Evolutionary conservation across 1,284 basidiomycete genomes (phyloP).

Genomic region (Melampsora abietis-canadensis): DNA sequence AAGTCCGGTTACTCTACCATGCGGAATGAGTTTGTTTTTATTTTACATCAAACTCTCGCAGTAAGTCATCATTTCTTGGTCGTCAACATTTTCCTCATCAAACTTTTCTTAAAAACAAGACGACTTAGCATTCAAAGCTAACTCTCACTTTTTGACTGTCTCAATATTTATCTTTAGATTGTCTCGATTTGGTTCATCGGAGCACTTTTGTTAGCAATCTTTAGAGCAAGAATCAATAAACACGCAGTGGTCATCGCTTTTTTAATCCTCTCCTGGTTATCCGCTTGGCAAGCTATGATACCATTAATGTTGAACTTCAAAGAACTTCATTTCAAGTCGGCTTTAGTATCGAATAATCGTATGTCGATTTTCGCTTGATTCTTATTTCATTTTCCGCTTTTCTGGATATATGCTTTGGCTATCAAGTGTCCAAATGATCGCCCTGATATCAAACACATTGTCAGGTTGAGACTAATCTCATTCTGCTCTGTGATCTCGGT

Average conservation of each 20-base stretch:
- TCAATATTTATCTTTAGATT: background rate
- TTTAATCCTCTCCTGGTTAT: conserved; percentile 37
- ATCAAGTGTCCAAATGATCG: no score
- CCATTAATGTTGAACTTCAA: conserved; percentile 27
- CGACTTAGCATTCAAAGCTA: background rate
- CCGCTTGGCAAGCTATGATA: conserved; percentile 37
- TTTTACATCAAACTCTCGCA: background rate
- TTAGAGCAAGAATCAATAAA: conserved; percentile 16
- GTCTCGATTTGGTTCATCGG: conserved; percentile 36
- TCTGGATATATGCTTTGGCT: no score
- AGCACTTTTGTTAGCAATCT: conserved; percentile 33
- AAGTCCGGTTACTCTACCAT: no score
- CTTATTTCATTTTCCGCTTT: no score
- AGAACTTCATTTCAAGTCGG: background rate
- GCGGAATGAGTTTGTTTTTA: no score
- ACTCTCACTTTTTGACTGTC: background rate
- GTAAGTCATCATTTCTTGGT: background rate
- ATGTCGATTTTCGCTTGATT: background rate
- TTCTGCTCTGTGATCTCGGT: no score
- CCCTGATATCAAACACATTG: no score
- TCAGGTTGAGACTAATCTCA: no score
- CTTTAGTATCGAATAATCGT: background rate
- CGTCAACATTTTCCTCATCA: background rate
- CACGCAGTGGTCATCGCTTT: conserved; percentile 36
- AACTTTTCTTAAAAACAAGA: no score